Evolutionary conservation across 441 rosid genomes (phyloP).

Genomic region (Erodium moschatum): DNA sequence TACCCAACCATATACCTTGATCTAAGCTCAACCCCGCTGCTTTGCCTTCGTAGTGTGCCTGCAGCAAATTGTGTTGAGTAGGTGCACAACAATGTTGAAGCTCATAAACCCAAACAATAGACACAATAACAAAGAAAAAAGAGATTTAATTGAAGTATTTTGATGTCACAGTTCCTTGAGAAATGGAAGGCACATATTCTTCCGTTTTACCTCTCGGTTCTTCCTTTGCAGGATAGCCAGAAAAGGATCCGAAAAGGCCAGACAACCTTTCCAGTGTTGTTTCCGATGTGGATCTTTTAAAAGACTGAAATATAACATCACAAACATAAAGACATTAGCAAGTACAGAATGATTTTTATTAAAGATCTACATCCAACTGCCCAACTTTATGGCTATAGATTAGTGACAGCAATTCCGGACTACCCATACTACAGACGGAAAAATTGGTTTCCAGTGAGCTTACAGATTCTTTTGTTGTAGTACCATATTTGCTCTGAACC

Average conservation of each 20-base stretch:
- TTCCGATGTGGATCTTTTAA: slow-evolving; percentile 19
- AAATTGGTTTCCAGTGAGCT: background rate
- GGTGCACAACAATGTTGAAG: background rate
- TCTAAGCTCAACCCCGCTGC: slow-evolving; percentile 19
- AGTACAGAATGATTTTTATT: no score
- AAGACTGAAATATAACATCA: slow-evolving; percentile 9
- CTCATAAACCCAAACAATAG: background rate
- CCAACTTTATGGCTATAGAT: background rate
- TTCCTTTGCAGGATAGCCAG: slow-evolving; percentile 14
- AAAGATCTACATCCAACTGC: background rate
- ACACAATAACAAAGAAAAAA: background rate
- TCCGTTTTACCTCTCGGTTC: slow-evolving; percentile 18
- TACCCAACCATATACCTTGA: slow-evolving; percentile 15
- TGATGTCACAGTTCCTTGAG: background rate
- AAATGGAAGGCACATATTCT: background rate
- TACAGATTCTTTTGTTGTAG: slow-evolving; percentile 19
- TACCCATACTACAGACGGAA: background rate
- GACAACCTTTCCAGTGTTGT: slow-evolving; percentile 7
- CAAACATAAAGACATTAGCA: background rate
- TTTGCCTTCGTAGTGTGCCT: slow-evolving; percentile 19
- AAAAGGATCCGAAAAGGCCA: slow-evolving; percentile 1
- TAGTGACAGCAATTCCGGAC: background rate
- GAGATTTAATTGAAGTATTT: background rate
- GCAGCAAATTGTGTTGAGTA: slow-evolving; percentile 6
- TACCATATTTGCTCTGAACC: slow-evolving; percentile 26